A percentile compares a stretch with the other conserved stretches of the same genome.
phyloP scores from a whole-genome alignment of 2,329 filamentous ascomycete species.

The Trichophyton verrucosum region DNA sequence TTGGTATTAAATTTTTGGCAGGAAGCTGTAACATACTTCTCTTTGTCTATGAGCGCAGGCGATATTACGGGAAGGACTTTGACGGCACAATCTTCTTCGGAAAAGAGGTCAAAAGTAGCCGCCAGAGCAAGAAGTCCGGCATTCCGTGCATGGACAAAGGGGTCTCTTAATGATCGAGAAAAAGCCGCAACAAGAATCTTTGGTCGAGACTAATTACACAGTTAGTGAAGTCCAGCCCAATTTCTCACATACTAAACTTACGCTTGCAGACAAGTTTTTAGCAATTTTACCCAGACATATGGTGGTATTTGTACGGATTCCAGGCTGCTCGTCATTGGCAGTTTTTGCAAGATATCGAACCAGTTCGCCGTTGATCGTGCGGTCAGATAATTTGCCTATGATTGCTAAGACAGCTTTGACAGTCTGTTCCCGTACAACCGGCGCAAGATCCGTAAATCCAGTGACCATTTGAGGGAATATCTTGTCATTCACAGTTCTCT shows the following conservation, averaged over 20 bases:
- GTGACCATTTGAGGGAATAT: slow-evolving; percentile 94
- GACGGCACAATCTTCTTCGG: slow-evolving; percentile 74
- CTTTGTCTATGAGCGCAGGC: slow-evolving; percentile 79
- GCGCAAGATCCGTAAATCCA: slow-evolving; percentile 83
- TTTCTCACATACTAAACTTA: slow-evolving; percentile 20
- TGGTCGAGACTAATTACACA: slow-evolving; percentile 49
- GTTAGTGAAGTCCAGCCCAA: slow-evolving; percentile 18
- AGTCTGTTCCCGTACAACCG: slow-evolving; percentile 87
- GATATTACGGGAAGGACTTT: slow-evolving; percentile 76
- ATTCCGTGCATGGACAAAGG: slow-evolving; percentile 87
- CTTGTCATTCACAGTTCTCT: slow-evolving; percentile 86
- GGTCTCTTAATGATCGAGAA: slow-evolving; percentile 74
- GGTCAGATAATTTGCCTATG: slow-evolving; percentile 78
- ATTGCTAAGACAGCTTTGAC: slow-evolving; percentile 85
- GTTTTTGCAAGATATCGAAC: slow-evolving; percentile 86
- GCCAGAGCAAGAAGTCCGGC: slow-evolving; percentile 75
- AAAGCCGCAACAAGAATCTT: slow-evolving; percentile 94
- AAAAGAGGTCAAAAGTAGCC: slow-evolving; percentile 76
- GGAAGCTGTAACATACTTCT: slow-evolving; percentile 48
- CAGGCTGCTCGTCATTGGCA: slow-evolving; percentile 92
- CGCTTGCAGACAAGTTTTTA: slow-evolving; percentile 61
- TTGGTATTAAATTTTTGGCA: neutral
- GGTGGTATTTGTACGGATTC: slow-evolving; percentile 94
- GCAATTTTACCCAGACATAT: slow-evolving; percentile 96
- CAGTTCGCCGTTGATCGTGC: slow-evolving; percentile 85